Conservation (phyloP, 1,139 yeast genomes). For the Geotrichum carabidarum region DNA sequence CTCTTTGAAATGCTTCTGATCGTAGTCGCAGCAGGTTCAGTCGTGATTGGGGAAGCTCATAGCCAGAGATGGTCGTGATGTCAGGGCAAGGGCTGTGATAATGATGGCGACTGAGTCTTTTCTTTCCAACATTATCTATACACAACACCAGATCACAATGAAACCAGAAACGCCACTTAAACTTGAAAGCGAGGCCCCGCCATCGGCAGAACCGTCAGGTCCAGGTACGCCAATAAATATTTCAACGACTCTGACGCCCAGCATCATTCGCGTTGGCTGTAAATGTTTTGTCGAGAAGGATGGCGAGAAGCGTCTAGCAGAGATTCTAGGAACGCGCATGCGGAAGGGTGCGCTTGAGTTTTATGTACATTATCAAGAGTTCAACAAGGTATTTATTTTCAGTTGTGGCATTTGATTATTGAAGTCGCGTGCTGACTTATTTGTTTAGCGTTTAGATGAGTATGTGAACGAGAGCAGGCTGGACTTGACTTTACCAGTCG, state of each 20-base stretch:
- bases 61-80: too few species aligned
- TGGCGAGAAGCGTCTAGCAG: slow-evolving; percentile 74
- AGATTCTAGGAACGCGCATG: slow-evolving; percentile 69
- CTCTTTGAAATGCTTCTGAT: too few species aligned
- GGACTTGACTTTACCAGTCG: slow-evolving; percentile 61
- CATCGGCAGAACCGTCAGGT: slow-evolving; percentile 3
- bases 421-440: not conserved
- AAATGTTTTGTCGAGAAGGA: slow-evolving; percentile 79
- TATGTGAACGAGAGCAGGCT: slow-evolving; percentile 76
- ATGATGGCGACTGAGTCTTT: not conserved
- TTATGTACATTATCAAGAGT: slow-evolving; percentile 91
- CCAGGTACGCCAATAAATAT: slow-evolving; percentile 7
- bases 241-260: slow-evolving; percentile 11
- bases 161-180: slow-evolving; percentile 6
- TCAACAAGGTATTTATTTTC: slow-evolving; percentile 52
- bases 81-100: too few species aligned
- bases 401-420: too few species aligned
- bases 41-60: too few species aligned
- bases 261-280: slow-evolving; percentile 48
- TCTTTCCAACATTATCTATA: not conserved
- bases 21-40: too few species aligned
- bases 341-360: slow-evolving; percentile 74
- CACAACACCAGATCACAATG: not conserved
- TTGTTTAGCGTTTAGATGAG: slow-evolving; percentile 67
- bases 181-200: not conserved